phyloP scores from a whole-genome alignment of 2,329 filamentous ascomycete species.

The Aureobasidium sp. region DNA sequence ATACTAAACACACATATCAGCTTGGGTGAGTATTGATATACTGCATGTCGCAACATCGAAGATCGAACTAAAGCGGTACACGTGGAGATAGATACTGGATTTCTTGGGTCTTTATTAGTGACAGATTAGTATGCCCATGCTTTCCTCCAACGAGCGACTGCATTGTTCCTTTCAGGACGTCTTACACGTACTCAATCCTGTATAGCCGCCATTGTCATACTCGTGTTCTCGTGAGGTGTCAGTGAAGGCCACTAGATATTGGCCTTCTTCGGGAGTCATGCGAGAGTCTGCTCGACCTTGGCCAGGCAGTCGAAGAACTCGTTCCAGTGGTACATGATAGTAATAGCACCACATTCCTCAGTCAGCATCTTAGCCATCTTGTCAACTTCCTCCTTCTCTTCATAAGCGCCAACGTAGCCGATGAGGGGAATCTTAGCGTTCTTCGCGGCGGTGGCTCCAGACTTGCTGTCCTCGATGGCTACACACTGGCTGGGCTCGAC shows the following conservation, averaged over 20 bases:
- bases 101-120: background rate
- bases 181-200: background rate
- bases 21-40: background rate
- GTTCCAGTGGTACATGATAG: conserved; percentile 47
- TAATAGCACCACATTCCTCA: conserved; percentile 40
- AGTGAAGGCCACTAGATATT: background rate
- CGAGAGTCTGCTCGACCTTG: conserved; percentile 36
- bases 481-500: conserved; percentile 65
- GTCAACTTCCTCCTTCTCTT: conserved; percentile 55
- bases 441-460: conserved; percentile 68
- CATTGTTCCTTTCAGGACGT: background rate
- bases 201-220: background rate
- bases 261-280: conserved; percentile 16
- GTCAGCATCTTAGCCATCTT: conserved; percentile 44
- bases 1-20: background rate
- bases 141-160: background rate
- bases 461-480: conserved; percentile 84
- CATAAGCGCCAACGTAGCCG: conserved; percentile 78
- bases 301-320: conserved; percentile 44
- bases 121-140: background rate
- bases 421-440: conserved; percentile 74
- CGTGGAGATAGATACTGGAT: background rate
- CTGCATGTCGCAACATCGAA: background rate
- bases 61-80: background rate
- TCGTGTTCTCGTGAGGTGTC: conserved; percentile 4